Evolutionary conservation across 805 yeast genomes (phyloP).

Genomic region (Candida golubevii): DNA sequence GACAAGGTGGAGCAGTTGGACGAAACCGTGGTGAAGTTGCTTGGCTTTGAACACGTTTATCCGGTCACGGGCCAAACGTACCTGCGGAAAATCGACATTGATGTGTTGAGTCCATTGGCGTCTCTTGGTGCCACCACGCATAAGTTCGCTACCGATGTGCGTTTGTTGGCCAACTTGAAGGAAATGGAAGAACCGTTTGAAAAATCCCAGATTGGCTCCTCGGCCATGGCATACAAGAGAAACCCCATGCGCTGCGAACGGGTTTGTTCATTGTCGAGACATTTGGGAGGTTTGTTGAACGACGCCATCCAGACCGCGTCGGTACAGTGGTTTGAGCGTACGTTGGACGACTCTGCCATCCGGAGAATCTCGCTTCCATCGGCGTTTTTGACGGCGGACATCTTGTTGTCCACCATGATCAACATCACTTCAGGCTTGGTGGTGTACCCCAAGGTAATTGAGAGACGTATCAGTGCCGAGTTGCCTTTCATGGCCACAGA

Average conservation of each 20-base stretch:
- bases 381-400: slow-evolving; percentile 94
- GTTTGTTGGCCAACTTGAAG: slow-evolving; percentile 92
- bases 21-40: slow-evolving; percentile 83
- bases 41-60: slow-evolving; percentile 92
- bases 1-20: slow-evolving; percentile 93
- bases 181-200: slow-evolving; percentile 98
- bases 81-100: slow-evolving; percentile 96
- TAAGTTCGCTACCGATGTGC: slow-evolving; percentile 95
- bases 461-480: slow-evolving; percentile 90
- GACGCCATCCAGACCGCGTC: slow-evolving; percentile 97
- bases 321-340: slow-evolving; percentile 99
- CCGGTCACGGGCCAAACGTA: slow-evolving; percentile 99
- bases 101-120: slow-evolving; percentile 85
- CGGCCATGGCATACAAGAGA: slow-evolving; percentile 99
- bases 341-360: slow-evolving; percentile 96
- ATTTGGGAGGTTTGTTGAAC: slow-evolving; percentile 82
- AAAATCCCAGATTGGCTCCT: slow-evolving; percentile 95
- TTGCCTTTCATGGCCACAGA: slow-evolving; percentile 99
- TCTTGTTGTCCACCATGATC: slow-evolving; percentile 78
- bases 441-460: slow-evolving; percentile 97
- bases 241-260: slow-evolving; percentile 99
- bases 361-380: slow-evolving; percentile 96
- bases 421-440: slow-evolving; percentile 95
- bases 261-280: slow-evolving; percentile 97
- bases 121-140: slow-evolving; percentile 95